Conservation (phyloP, 495 filamentous ascomycete species). For the Melanomma pulvis-pyrius region DNA sequence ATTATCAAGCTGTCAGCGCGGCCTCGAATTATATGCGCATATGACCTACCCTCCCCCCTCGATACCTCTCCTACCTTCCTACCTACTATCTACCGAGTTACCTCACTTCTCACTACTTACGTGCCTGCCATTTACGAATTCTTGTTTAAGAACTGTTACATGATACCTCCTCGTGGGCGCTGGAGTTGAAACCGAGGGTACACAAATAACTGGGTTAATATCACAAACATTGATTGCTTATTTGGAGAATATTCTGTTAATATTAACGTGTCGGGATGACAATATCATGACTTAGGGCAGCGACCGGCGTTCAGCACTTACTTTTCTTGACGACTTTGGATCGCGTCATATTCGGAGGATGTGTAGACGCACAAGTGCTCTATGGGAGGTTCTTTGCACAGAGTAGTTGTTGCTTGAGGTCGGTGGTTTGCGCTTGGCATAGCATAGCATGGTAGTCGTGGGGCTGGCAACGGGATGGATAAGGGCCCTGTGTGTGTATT, state of each 20-base stretch:
- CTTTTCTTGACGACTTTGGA: not conserved
- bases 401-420: too few species aligned
- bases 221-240: not conserved
- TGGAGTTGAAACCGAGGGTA: not conserved
- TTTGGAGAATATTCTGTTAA: not conserved
- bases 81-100: not conserved
- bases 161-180: not conserved
- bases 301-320: not conserved
- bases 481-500: too few species aligned
- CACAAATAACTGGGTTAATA: not conserved
- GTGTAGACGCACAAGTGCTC: too few species aligned
- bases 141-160: not conserved
- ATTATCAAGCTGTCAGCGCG: slow-evolving; percentile 8
- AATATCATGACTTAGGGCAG: not conserved
- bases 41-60: not conserved
- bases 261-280: not conserved
- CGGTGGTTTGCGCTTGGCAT: too few species aligned
- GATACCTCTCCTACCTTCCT: not conserved
- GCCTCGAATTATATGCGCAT: slow-evolving; percentile 26
- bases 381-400: too few species aligned
- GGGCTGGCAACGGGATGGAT: too few species aligned
- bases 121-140: slow-evolving; percentile 5
- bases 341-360: not conserved
- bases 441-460: too few species aligned
- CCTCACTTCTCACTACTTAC: not conserved